Evolutionary conservation across 192 early-diverging fungal genomes (phyloP).

Genomic region (Chytriomyces hyalinus): DNA sequence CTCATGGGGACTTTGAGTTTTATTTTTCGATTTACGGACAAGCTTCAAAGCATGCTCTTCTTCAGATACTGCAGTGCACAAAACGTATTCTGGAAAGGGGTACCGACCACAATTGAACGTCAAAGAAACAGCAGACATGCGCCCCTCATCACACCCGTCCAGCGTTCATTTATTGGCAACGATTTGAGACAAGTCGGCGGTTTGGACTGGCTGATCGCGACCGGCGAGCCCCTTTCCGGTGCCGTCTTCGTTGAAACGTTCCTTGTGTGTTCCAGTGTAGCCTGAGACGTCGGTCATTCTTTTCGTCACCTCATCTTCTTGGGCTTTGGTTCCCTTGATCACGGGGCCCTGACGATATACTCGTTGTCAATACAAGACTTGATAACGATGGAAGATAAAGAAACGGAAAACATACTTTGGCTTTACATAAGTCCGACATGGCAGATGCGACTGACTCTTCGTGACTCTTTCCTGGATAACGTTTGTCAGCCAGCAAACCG

Average conservation of each 20-base stretch:
- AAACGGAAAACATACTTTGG: not conserved
- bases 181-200: constrained; percentile 20
- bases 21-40: not conserved
- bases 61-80: too few relatives aligned
- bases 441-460: constrained; percentile 36
- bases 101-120: too few relatives aligned
- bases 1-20: not conserved
- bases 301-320: constrained; percentile 42
- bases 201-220: constrained; percentile 41
- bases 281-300: constrained; percentile 44
- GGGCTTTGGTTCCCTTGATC: constrained; percentile 26
- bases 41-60: too few relatives aligned
- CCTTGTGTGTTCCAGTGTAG: constrained; percentile 52
- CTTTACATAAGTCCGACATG: constrained; percentile 19
- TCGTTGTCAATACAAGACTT: not conserved
- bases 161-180: constrained; percentile 1
- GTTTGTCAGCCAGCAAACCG: constrained; percentile 51
- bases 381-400: not conserved
- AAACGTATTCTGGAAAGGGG: too few relatives aligned
- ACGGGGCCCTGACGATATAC: not conserved
- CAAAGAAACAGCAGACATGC: too few relatives aligned
- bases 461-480: constrained; percentile 46
- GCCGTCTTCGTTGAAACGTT: constrained; percentile 50
- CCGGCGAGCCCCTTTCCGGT: constrained; percentile 53
- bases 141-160: too few relatives aligned